Conservation (phyloP, 2,329 filamentous ascomycete genomes). For the Neobulgaria alba region DNA sequence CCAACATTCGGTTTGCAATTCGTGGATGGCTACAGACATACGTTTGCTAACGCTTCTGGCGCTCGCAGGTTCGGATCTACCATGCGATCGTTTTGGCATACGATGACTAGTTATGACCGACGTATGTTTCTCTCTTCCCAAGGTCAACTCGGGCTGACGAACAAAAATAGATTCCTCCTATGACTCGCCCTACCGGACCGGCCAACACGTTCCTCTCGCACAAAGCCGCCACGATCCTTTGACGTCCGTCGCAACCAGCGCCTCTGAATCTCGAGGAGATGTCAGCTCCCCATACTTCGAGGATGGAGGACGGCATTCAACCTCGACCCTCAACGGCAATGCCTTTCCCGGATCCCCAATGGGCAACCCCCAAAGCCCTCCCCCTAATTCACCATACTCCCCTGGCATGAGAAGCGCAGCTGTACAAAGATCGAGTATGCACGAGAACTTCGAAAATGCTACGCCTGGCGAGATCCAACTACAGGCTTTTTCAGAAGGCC, state of each 20-base stretch:
- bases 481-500: constrained; percentile 89
- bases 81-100: constrained; percentile 92
- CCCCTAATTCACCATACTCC: constrained; percentile 69
- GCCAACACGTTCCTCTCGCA: constrained; percentile 79
- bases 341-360: constrained; percentile 41
- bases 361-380: constrained; percentile 40
- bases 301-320: constrained; percentile 50
- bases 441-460: constrained; percentile 61
- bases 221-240: constrained; percentile 75
- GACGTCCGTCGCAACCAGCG: constrained; percentile 77
- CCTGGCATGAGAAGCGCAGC: constrained; percentile 74
- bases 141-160: constrained; percentile 36
- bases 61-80: constrained; percentile 51
- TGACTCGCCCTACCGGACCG: constrained; percentile 88
- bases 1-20: constrained; percentile 5
- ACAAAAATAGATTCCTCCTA: constrained; percentile 67
- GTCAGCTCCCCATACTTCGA: constrained; percentile 72
- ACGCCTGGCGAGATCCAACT: constrained; percentile 82
- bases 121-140: constrained; percentile 39
- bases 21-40: too few relatives aligned
- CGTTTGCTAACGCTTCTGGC: not conserved
- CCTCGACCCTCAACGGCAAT: constrained; percentile 42
- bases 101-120: constrained; percentile 61
- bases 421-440: constrained; percentile 51
- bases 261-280: constrained; percentile 80